Conservation (phyloP, 1,139 yeast species). For the Candida frijolesensis region DNA sequence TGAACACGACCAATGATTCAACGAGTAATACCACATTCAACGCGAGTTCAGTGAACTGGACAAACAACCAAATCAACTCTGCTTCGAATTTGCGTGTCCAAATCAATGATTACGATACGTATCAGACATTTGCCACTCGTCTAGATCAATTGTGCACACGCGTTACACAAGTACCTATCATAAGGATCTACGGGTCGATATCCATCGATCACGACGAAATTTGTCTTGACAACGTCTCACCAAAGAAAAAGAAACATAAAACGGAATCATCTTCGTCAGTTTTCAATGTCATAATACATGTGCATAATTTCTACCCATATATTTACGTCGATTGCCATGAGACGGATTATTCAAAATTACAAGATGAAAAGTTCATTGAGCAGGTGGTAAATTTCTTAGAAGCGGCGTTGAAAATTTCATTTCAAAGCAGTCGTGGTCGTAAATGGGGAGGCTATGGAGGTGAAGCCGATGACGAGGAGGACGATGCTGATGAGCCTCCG, state of each 20-base stretch:
- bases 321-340: slow-evolving; percentile 58
- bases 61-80: slow-evolving; percentile 8
- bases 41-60: slow-evolving; percentile 12
- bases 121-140: slow-evolving; percentile 46
- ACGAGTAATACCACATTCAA: slow-evolving; percentile 4
- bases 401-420: slow-evolving; percentile 19
- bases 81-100: slow-evolving; percentile 33
- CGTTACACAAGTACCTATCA: slow-evolving; percentile 64
- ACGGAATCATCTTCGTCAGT: slow-evolving; percentile 10
- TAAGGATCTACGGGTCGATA: slow-evolving; percentile 74
- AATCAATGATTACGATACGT: slow-evolving; percentile 63
- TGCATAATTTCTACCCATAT: slow-evolving; percentile 87
- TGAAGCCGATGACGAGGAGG: slow-evolving; percentile 15
- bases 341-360: slow-evolving; percentile 13
- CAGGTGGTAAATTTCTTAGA: slow-evolving; percentile 23
- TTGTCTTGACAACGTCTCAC: slow-evolving; percentile 2
- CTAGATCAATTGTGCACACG: slow-evolving; percentile 34
- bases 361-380: slow-evolving; percentile 15
- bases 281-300: slow-evolving; percentile 52
- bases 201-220: slow-evolving; percentile 24
- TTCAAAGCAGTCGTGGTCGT: slow-evolving; percentile 11
- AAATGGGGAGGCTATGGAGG: slow-evolving; percentile 13
- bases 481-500: slow-evolving; percentile 9
- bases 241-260: slow-evolving; percentile 11
- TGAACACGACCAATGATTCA: slow-evolving; percentile 5